A percentile compares a stretch with the other conserved stretches of the same genome.
Conservation (phyloP, 2,329 filamentous ascomycete genomes). For the Fonsecaea pedrosoi region DNA sequence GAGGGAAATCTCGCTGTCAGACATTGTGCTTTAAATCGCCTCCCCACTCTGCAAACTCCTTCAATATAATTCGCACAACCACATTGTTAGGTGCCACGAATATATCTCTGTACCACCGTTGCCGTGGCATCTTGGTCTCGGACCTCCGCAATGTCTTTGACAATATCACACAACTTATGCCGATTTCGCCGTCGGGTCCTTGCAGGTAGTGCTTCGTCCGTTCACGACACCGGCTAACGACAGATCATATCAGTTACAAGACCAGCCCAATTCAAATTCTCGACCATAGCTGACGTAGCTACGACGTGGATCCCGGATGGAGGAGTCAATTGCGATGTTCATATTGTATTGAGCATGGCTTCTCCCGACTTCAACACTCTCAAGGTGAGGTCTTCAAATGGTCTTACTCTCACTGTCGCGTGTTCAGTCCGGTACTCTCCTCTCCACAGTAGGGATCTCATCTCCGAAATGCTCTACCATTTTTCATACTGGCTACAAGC, state of each 20-base stretch:
- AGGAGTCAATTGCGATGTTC: background rate
- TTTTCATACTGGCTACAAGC: conserved; percentile 7
- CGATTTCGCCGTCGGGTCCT: background rate
- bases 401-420: background rate
- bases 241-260: conserved; percentile 8
- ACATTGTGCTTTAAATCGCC: background rate
- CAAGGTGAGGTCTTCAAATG: background rate
- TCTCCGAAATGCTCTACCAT: background rate
- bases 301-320: conserved; percentile 1
- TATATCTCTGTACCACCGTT: conserved; percentile 4
- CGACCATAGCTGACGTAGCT: background rate
- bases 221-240: background rate
- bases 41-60: background rate
- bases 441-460: background rate
- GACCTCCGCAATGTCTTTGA: conserved; percentile 22
- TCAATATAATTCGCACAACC: background rate
- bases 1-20: background rate
- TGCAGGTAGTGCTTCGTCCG: background rate
- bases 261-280: conserved; percentile 1
- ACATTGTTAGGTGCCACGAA: background rate
- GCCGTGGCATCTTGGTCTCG: conserved; percentile 6
- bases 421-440: background rate
- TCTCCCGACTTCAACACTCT: background rate
- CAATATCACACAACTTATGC: conserved; percentile 1
- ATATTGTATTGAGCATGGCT: background rate